Percentiles rank a stretch among this genome's conserved stretches.
Conservation (phyloP, 208 protist species). For the Crithidia bombi region DNA sequence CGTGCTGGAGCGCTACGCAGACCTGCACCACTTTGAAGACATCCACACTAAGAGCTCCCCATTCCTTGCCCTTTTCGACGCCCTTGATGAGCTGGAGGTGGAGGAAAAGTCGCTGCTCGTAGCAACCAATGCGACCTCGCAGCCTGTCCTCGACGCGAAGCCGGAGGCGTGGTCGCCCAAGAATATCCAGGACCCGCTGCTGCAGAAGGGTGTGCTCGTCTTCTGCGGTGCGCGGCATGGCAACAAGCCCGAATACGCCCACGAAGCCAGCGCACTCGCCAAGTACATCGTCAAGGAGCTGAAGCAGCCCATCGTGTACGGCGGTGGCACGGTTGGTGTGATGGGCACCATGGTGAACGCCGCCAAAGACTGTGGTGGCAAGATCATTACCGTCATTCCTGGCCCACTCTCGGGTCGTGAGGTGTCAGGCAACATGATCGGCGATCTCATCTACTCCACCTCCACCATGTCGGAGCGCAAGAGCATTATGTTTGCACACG, state of each 20-base stretch:
- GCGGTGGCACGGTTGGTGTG: constrained; percentile 76
- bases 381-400: constrained; percentile 72
- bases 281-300: constrained; percentile 44
- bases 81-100: constrained; percentile 35
- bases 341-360: constrained; percentile 74
- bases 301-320: constrained; percentile 69
- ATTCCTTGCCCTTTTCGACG: constrained; percentile 40
- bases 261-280: constrained; percentile 53
- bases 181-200: constrained; percentile 27
- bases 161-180: constrained; percentile 28
- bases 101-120: constrained; percentile 30
- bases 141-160: constrained; percentile 17
- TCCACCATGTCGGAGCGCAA: constrained; percentile 86
- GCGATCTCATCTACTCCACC: constrained; percentile 63
- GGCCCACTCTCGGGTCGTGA: constrained; percentile 56
- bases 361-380: constrained; percentile 35
- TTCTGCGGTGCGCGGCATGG: constrained; percentile 69
- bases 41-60: constrained; percentile 52
- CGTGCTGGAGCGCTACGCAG: constrained; percentile 69
- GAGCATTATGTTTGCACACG: constrained; percentile 82
- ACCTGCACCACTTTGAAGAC: constrained; percentile 38
- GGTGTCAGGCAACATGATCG: constrained; percentile 57
- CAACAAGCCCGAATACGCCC: constrained; percentile 40
- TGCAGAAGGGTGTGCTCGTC: constrained; percentile 72
- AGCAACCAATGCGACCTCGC: constrained; percentile 18